Evolutionary conservation across 2,329 filamentous ascomycete species (phyloP).

Genomic region (Lachnellula willkommii): DNA sequence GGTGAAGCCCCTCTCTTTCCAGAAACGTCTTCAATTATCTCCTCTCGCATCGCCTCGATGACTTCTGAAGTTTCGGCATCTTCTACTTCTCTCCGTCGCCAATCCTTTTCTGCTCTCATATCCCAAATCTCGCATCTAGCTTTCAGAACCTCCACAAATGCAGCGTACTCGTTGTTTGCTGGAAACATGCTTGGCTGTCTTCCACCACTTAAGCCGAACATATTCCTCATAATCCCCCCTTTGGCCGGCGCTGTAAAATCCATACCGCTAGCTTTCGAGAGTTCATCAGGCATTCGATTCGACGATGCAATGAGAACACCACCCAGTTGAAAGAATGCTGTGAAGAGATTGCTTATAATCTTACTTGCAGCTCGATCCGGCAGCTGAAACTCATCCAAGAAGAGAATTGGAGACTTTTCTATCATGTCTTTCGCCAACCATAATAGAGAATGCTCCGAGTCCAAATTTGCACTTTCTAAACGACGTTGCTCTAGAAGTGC

Average conservation of each 20-base stretch:
- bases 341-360: conserved; percentile 73
- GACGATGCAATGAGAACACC: conserved; percentile 76
- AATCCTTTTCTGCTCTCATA: conserved; percentile 71
- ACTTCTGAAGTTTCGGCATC: conserved; percentile 21
- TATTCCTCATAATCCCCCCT: conserved; percentile 46
- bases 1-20: conserved; percentile 1
- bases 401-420: conserved; percentile 68
- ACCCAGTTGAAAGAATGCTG: conserved; percentile 74
- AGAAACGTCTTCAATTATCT: conserved; percentile 24
- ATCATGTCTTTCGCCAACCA: conserved; percentile 73
- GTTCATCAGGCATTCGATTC: conserved; percentile 77
- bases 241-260: conserved; percentile 54
- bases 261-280: conserved; percentile 68
- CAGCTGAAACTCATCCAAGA: conserved; percentile 79
- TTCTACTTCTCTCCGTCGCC: conserved; percentile 53
- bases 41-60: conserved; percentile 31
- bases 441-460: conserved; percentile 60
- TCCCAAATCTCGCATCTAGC: conserved; percentile 79
- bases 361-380: conserved; percentile 74
- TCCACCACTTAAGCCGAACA: conserved; percentile 40
- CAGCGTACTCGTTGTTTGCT: conserved; percentile 65
- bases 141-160: conserved; percentile 70
- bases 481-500: conserved; percentile 59
- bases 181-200: conserved; percentile 38
- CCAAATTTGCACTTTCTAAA: not conserved